phyloP scores from a whole-genome alignment of 208 protist genomes.

The Herpetomonas tarakana region DNA sequence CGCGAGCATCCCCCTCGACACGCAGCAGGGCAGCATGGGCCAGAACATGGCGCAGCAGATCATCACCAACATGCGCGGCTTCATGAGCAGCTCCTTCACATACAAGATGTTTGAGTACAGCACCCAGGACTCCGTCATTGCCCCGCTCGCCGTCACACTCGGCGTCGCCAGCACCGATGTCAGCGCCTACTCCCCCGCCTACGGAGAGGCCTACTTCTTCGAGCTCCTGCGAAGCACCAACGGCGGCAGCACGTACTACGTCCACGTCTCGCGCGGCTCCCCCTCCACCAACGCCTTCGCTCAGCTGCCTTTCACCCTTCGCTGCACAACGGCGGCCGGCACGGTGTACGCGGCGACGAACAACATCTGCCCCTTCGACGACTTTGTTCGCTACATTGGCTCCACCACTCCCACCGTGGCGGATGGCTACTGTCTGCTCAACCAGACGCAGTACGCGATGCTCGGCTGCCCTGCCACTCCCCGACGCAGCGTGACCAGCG shows the following conservation, averaged over 20 bases:
- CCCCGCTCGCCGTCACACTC: slow-evolving; percentile 19
- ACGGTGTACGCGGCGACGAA: slow-evolving; percentile 18
- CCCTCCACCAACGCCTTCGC: slow-evolving; percentile 13
- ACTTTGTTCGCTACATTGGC: slow-evolving; percentile 35
- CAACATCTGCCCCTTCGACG: slow-evolving; percentile 27
- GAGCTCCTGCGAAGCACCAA: slow-evolving; percentile 27
- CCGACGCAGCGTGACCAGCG: background rate
- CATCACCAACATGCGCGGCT: slow-evolving; percentile 32
- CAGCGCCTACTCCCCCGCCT: slow-evolving; percentile 15
- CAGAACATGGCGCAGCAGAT: slow-evolving; percentile 31
- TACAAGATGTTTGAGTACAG: slow-evolving; percentile 29
- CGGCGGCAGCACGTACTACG: slow-evolving; percentile 15
- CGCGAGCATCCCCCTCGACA: slow-evolving; percentile 19
- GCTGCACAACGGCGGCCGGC: slow-evolving; percentile 21
- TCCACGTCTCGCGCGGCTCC: slow-evolving; percentile 16
- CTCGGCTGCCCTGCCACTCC: slow-evolving; percentile 9
- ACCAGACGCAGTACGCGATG: slow-evolving; percentile 20
- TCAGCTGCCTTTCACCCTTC: slow-evolving; percentile 15
- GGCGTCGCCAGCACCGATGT: slow-evolving; percentile 11
- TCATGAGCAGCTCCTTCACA: slow-evolving; percentile 18
- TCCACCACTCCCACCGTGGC: slow-evolving; percentile 14
- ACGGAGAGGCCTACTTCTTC: slow-evolving; percentile 23
- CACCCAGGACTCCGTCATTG: slow-evolving; percentile 24
- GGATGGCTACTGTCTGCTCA: slow-evolving; percentile 16
- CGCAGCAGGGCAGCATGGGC: slow-evolving; percentile 18